Evolutionary conservation across 2,329 filamentous ascomycete species (phyloP), one percentile per base, ranked within the genome.

Genomic region (Fusarium coffeatum): DNA sequence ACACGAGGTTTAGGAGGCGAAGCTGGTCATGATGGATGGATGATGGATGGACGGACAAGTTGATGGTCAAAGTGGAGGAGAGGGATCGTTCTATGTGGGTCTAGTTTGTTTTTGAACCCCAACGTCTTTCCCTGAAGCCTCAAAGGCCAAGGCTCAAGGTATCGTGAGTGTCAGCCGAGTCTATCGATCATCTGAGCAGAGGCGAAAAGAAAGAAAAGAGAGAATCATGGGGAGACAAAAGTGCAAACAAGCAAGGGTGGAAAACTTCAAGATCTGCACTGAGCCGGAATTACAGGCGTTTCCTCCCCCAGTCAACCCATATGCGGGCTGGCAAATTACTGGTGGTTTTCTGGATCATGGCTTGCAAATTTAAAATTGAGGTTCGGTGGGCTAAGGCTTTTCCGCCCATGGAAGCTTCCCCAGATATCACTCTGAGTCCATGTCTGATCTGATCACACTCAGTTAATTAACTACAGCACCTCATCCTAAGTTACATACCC

Each of bases 311-410:
- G 69, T 70, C 71, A 66, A 62, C 54, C 48, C 62, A 58, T 61
- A 49, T 51, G 55, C 71, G 68, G 71, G 53, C 64, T 69, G 60
- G 72, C 58, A 74, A 76, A 76, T 75, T 76, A 76, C 61, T 64
- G 58, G 51, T 59, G 42, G 55, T 48, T 51, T 59, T 65, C 68
- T 71, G 72, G 58, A 76, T 74, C 73, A 73, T 76, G 72, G 74
- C 74, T 76, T 76, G 74, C 63, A 71, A 75, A 68, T 66, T 76
- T 75, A 74, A 76, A 76, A 75, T 76, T 72, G 72, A 72, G 68
- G 64, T 41, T 59, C 66, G 68, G 72, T 63, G 61, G 72, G 73
- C 64, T 75, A n/a, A 37, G 34, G 18, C 34, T 37, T 37, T 37
- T n/a, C 34, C 34, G n/a, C 34, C 18, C 34, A 37, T 30, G 28